Conservation (phyloP, 768 basidiomycete genomes). For the Collybia mongolica region DNA sequence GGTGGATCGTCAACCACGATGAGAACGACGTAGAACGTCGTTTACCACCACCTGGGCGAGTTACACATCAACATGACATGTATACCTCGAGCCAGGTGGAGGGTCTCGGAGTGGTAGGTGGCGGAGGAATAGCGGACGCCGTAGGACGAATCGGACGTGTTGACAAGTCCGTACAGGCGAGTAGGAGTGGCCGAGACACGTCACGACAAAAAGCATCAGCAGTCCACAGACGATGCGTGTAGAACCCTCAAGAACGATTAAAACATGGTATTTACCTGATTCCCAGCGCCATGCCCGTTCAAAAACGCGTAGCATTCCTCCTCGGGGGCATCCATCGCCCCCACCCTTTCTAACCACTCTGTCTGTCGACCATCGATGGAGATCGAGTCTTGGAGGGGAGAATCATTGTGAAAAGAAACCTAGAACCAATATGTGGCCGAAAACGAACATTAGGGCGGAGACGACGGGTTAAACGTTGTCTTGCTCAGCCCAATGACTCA, state of each 20-base stretch:
- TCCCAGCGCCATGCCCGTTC: background rate
- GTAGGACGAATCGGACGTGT: background rate
- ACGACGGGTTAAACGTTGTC: background rate
- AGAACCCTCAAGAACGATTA: background rate
- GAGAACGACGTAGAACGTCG: background rate
- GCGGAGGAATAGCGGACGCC: background rate
- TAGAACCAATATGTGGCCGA: background rate
- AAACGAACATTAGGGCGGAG: background rate
- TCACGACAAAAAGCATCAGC: background rate
- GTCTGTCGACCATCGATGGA: background rate
- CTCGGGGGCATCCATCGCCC: background rate
- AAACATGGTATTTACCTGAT: constrained; percentile 1
- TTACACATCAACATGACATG: background rate
- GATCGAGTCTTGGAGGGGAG: background rate
- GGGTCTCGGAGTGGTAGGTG: background rate
- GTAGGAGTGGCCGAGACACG: background rate
- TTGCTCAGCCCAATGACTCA: constrained; percentile 1
- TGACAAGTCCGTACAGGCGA: background rate
- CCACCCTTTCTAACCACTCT: background rate
- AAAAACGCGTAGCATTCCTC: background rate
- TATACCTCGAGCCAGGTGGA: constrained; percentile 1
- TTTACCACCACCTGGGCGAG: constrained; percentile 1
- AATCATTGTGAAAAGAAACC: background rate
- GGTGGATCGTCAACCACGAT: constrained; percentile 1
- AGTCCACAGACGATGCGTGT: background rate